These are phyloP conservation scores for Solanum medicagineum DNA, from an alignment of 257 asterid genomes.

Conservation along the genomic window DNA sequence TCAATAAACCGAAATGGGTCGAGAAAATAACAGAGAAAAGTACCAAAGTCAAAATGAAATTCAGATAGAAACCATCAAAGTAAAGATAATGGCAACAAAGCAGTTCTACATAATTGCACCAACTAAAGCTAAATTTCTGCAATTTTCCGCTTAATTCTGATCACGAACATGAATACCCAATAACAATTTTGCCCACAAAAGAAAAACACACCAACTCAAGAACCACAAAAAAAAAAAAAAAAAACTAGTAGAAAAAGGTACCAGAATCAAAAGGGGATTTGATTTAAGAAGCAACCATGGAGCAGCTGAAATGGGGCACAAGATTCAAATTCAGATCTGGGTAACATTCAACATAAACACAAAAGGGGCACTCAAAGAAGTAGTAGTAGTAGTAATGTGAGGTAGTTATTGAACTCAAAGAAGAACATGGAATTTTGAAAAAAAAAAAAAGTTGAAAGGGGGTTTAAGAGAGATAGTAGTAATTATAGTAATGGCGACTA, in stretches of 20 bases:
- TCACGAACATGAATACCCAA: neutral
- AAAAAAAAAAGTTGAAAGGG: neutral
- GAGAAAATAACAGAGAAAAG: neutral
- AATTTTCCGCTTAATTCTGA: neutral
- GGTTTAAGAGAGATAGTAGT: neutral
- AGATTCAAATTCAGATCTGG: neutral
- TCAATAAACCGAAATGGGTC: neutral
- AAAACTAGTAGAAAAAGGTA: neutral
- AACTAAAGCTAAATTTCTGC: neutral
- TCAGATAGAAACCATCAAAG: neutral
- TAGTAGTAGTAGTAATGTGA: neutral
- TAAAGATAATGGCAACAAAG: neutral
- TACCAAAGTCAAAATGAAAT: neutral
- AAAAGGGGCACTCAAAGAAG: neutral
- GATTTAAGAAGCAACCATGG: neutral
- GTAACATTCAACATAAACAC: neutral
- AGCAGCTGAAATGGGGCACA: neutral
- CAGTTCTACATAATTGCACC: neutral
- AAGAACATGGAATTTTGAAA: neutral
- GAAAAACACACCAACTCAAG: neutral
- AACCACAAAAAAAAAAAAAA: neutral
- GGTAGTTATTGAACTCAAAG: neutral
- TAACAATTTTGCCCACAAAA: neutral
- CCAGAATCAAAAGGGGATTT: neutral
- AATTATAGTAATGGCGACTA: neutral